A percentile compares a stretch with the other conserved stretches of the same genome.
phyloP scores from a whole-genome alignment of 306 rosid species.

The Cucurbita pepo region DNA sequence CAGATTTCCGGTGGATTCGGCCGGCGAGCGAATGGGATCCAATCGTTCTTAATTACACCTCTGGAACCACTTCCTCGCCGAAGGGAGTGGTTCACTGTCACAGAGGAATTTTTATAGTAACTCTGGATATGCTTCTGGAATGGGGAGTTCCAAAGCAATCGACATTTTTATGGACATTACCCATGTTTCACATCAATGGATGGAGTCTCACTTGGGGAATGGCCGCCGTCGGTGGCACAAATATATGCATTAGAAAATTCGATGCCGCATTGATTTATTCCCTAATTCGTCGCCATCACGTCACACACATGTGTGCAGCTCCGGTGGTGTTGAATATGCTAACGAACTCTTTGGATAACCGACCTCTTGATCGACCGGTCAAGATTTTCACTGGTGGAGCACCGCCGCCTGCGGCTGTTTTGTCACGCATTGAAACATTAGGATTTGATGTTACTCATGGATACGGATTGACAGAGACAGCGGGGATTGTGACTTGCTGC shows the following conservation, averaged over 20 bases:
- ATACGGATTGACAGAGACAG: slow-evolving; percentile 51
- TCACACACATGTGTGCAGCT: slow-evolving; percentile 65
- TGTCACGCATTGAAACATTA: slow-evolving; percentile 25
- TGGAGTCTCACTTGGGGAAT: slow-evolving; percentile 59
- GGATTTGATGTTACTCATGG: slow-evolving; percentile 54
- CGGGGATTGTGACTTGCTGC: slow-evolving; percentile 27
- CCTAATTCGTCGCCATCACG: slow-evolving; percentile 13
- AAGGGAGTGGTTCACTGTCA: slow-evolving; percentile 65
- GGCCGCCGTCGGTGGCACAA: slow-evolving; percentile 58
- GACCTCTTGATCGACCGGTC: slow-evolving; percentile 18
- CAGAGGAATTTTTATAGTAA: slow-evolving; percentile 20
- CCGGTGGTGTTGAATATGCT: slow-evolving; percentile 62
- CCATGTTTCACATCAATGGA: slow-evolving; percentile 67
- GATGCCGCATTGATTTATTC: slow-evolving; percentile 27
- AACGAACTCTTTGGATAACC: slow-evolving; percentile 10
- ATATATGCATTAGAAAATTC: slow-evolving; percentile 35
- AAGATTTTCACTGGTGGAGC: slow-evolving; percentile 55
- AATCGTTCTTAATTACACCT: slow-evolving; percentile 46
- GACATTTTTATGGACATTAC: slow-evolving; percentile 60
- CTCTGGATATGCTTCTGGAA: slow-evolving; percentile 26
- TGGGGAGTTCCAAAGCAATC: slow-evolving; percentile 39
- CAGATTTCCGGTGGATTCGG: slow-evolving; percentile 17
- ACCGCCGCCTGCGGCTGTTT: slow-evolving; percentile 38
- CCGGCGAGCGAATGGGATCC: slow-evolving; percentile 71
- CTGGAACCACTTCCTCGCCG: slow-evolving; percentile 72